phyloP scores from a whole-genome alignment of 2,329 filamentous ascomycete species.

The Podosphaera fusca region DNA sequence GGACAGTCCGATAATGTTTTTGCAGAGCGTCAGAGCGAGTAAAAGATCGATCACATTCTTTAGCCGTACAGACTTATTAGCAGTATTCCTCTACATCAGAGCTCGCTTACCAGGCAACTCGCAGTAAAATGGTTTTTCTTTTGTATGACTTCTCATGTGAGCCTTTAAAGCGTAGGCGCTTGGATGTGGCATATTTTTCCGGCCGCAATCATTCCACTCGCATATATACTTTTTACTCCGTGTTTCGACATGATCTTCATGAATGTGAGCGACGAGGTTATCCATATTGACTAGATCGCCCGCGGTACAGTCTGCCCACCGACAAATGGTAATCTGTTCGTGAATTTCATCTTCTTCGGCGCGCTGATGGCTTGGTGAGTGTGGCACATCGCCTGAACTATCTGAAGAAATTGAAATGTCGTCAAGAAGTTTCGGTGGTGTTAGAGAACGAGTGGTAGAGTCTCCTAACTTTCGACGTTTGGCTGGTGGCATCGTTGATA shows the following conservation, averaged over 20 bases:
- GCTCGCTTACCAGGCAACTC: slow-evolving; percentile 53
- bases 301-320: slow-evolving; percentile 51
- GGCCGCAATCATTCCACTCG: slow-evolving; percentile 75
- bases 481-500: slow-evolving; percentile 16
- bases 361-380: slow-evolving; percentile 41
- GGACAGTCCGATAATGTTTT: slow-evolving; percentile 96
- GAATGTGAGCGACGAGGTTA: slow-evolving; percentile 57
- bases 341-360: slow-evolving; percentile 53
- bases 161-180: slow-evolving; percentile 90
- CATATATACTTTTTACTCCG: slow-evolving; percentile 95
- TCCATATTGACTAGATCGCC: slow-evolving; percentile 65
- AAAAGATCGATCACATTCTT: slow-evolving; percentile 93
- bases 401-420: slow-evolving; percentile 65
- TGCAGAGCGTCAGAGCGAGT: slow-evolving; percentile 86
- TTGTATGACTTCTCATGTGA: slow-evolving; percentile 91
- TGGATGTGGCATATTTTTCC: slow-evolving; percentile 79
- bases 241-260: slow-evolving; percentile 82
- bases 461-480: slow-evolving; percentile 14
- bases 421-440: slow-evolving; percentile 17
- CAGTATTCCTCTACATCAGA: neutral
- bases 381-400: slow-evolving; percentile 65
- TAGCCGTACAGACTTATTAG: slow-evolving; percentile 5
- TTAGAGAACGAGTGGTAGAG: slow-evolving; percentile 6
- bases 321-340: slow-evolving; percentile 56
- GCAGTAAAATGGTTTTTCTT: slow-evolving; percentile 97